phyloP scores from a whole-genome alignment of 495 filamentous ascomycete genomes.

The Tuber umbilicatum region DNA sequence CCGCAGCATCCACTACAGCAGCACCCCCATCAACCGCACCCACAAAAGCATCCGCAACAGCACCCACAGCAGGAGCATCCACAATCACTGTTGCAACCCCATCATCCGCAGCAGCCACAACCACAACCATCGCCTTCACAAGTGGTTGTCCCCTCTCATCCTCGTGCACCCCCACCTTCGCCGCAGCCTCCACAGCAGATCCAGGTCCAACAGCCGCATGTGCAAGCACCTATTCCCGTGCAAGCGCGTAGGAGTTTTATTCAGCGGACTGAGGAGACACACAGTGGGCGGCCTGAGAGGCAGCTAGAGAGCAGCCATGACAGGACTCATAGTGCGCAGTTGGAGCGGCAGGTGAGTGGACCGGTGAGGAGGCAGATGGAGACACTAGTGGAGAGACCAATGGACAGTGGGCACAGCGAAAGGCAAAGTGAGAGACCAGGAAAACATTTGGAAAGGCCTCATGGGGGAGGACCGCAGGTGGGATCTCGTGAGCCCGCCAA shows the following conservation, averaged over 20 bases:
- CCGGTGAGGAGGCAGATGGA: constrained; percentile 5
- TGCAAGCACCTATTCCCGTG: constrained; percentile 18
- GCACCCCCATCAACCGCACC: constrained; percentile 19
- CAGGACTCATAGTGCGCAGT: neutral
- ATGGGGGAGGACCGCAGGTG: constrained; percentile 6
- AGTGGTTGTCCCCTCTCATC: constrained; percentile 8
- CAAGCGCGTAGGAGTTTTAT: neutral
- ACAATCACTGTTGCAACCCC: constrained; percentile 15
- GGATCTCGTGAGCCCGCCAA: constrained; percentile 5
- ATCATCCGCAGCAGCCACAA: constrained; percentile 24
- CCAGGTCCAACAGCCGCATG: constrained; percentile 16
- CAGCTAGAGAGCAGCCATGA: neutral
- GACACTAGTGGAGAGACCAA: constrained; percentile 9
- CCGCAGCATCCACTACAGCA: constrained; percentile 12
- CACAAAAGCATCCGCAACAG: constrained; percentile 10
- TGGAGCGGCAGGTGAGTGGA: constrained; percentile 9
- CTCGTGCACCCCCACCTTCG: constrained; percentile 7
- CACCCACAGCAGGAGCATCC: constrained; percentile 29
- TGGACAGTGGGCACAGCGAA: neutral
- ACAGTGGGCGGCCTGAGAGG: neutral
- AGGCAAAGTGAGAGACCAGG: neutral
- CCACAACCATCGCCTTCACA: constrained; percentile 19
- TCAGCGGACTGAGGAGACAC: neutral
- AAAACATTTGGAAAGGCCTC: constrained; percentile 9
- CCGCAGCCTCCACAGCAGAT: constrained; percentile 12